Conservation (phyloP, 106 monocot species). For the Phalaenopsis equestris region DNA sequence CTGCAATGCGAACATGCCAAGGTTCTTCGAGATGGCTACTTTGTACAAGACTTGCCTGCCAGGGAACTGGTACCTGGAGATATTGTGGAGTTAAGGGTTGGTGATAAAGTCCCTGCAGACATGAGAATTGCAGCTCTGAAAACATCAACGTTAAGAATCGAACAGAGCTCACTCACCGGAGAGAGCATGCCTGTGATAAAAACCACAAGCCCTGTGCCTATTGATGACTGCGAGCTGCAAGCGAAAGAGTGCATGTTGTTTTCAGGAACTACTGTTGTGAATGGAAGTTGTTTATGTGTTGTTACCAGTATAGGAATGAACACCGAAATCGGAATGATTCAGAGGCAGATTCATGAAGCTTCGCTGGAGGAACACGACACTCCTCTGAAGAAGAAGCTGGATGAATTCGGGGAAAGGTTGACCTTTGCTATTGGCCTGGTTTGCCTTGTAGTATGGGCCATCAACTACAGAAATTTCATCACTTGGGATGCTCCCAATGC, state of each 20-base stretch:
- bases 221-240: slow-evolving; percentile 52
- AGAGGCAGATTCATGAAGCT: slow-evolving; percentile 77
- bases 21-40: slow-evolving; percentile 38
- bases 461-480: slow-evolving; percentile 69
- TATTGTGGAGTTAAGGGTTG: slow-evolving; percentile 47
- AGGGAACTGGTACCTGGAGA: slow-evolving; percentile 55
- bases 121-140: slow-evolving; percentile 42
- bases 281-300: slow-evolving; percentile 37
- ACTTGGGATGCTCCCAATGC: slow-evolving; percentile 38
- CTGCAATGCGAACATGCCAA: slow-evolving; percentile 50
- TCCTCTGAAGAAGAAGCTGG: slow-evolving; percentile 77
- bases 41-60: slow-evolving; percentile 29
- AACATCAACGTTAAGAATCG: slow-evolving; percentile 42
- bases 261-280: slow-evolving; percentile 47
- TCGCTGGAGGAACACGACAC: slow-evolving; percentile 63
- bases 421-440: slow-evolving; percentile 63
- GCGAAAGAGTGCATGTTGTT: slow-evolving; percentile 56
- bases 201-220: slow-evolving; percentile 18
- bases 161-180: slow-evolving; percentile 55
- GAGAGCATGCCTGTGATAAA: slow-evolving; percentile 65
- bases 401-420: slow-evolving; percentile 65
- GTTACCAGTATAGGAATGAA: slow-evolving; percentile 39
- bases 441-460: slow-evolving; percentile 72
- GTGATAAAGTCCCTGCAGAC: slow-evolving; percentile 55
- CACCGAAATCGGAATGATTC: slow-evolving; percentile 74